phyloP scores from a whole-genome alignment of 2,329 filamentous ascomycete genomes.

The Amylocarpus encephaloides region DNA sequence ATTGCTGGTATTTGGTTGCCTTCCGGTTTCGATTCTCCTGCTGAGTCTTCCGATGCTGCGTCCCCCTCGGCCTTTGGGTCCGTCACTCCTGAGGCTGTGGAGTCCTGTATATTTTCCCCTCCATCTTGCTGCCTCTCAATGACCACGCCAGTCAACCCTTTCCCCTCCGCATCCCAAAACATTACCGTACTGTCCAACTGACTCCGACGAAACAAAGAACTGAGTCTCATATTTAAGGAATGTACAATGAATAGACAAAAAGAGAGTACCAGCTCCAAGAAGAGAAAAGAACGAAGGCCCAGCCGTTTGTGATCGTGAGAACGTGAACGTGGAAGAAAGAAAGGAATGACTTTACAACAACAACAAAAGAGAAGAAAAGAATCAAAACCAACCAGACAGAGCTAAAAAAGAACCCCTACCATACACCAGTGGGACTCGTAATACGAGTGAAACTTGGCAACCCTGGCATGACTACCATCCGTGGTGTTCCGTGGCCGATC shows the following conservation, averaged over 20 bases:
- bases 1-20: too few species aligned
- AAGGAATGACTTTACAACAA: not conserved
- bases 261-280: constrained; percentile 5
- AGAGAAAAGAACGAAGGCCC: constrained; percentile 3
- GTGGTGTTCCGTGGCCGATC: too few species aligned
- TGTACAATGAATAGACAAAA: constrained; percentile 1
- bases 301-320: not conserved
- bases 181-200: not conserved
- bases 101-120: too few species aligned
- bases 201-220: not conserved
- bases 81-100: too few species aligned
- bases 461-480: not conserved
- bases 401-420: not conserved
- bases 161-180: too few species aligned
- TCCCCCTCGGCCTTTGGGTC: too few species aligned
- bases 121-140: too few species aligned
- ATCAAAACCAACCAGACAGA: not conserved
- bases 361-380: not conserved
- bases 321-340: too few species aligned
- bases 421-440: too few species aligned
- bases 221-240: constrained; percentile 4
- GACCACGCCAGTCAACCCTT: too few species aligned
- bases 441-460: not conserved
- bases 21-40: too few species aligned
- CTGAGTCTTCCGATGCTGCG: too few species aligned